Evolutionary conservation across 176 grass and related monocot species (phyloP).

Genomic region (Otatea glauca): DNA sequence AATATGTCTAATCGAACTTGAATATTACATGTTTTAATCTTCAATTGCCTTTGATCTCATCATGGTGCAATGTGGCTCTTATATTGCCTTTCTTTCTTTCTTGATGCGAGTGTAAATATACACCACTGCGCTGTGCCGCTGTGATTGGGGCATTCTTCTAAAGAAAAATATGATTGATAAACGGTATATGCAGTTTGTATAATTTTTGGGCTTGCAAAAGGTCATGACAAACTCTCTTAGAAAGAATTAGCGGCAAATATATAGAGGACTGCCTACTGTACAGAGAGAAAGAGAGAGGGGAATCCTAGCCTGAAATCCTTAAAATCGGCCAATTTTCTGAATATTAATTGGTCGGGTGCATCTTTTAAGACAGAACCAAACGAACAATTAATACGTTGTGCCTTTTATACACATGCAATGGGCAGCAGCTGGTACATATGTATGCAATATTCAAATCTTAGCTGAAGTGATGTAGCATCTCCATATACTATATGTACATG

Average conservation of each 20-base stretch:
- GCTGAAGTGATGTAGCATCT: background rate
- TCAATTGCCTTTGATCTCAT: background rate
- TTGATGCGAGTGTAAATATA: background rate
- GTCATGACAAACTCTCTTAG: no score
- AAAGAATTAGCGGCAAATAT: no score
- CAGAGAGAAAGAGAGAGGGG: background rate
- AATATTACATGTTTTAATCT: background rate
- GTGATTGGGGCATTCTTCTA: background rate
- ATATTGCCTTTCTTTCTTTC: background rate
- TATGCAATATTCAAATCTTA: background rate
- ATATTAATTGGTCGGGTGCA: background rate
- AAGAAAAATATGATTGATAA: background rate
- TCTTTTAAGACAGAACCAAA: background rate
- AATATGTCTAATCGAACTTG: constrained; percentile 26
- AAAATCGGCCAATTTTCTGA: background rate
- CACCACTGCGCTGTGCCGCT: background rate
- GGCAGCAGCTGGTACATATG: background rate
- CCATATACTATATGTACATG: background rate
- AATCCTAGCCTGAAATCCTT: background rate
- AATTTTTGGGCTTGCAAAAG: background rate
- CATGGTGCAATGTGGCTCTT: background rate
- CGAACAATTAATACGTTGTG: background rate
- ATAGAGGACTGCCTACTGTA: no score
- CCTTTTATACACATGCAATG: background rate
- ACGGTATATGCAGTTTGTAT: background rate